Evolutionary conservation across 305 asterid genomes (phyloP).

Genomic region (Fraxinus xanthoxyloides): DNA sequence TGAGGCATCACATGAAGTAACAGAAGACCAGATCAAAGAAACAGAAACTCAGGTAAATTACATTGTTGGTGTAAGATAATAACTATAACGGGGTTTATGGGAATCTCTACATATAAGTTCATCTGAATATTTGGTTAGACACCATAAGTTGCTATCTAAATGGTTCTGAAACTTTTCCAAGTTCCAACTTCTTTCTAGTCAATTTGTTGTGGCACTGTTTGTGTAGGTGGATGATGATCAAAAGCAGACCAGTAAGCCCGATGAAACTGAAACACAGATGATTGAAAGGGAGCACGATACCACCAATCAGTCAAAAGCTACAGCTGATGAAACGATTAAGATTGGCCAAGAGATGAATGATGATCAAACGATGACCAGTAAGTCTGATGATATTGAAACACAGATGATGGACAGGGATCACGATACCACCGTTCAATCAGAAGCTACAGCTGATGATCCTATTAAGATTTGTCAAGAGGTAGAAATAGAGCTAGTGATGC

Average conservation of each 20-base stretch:
- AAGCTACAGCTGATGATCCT: slow-evolving; percentile 21
- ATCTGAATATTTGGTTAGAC: background rate
- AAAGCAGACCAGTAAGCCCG: slow-evolving; percentile 2
- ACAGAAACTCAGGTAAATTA: slow-evolving; percentile 24
- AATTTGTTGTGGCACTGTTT: background rate
- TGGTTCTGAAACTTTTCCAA: background rate
- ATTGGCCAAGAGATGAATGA: slow-evolving; percentile 11
- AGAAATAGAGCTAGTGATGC: background rate
- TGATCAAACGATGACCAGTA: slow-evolving; percentile 6
- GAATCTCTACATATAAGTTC: background rate
- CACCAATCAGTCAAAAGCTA: slow-evolving; percentile 13
- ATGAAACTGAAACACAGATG: slow-evolving; percentile 17
- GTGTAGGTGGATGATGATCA: slow-evolving; percentile 16
- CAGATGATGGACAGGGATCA: slow-evolving; percentile 15
- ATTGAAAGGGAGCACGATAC: slow-evolving; percentile 12
- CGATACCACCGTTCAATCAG: slow-evolving; percentile 1
- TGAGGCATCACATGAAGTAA: slow-evolving; percentile 13
- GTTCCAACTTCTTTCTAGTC: background rate
- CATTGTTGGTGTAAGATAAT: slow-evolving; percentile 2
- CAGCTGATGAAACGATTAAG: slow-evolving; percentile 14
- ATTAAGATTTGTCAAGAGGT: slow-evolving; percentile 11
- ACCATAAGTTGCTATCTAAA: background rate
- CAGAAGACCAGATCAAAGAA: slow-evolving; percentile 19
- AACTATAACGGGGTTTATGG: background rate
- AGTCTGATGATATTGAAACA: slow-evolving; percentile 17